Evolutionary conservation across 2,329 filamentous ascomycete genomes (phyloP), one percentile per base, ranked within the genome.

Genomic region (Fusarium sp.): DNA sequence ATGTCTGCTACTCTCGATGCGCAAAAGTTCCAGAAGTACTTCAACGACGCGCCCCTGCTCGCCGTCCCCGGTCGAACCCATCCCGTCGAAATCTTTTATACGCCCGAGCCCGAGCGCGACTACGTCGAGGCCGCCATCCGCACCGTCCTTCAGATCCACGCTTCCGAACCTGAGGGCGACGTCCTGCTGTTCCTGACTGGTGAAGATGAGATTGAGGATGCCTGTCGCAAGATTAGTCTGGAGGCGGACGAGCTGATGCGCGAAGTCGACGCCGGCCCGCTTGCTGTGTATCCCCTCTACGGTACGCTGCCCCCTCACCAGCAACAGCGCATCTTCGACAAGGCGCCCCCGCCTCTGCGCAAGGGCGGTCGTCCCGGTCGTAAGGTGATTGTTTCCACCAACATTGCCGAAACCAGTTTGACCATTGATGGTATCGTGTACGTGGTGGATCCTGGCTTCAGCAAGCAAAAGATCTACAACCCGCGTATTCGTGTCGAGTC

Each of bases 381-480:
- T 71, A 99, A 99, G 84, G 92, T 92, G 80, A 97, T 99, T 77
- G 89, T 99, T 34, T 94, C 95, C 11, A 99, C 96, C 75, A 99
- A 99, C 83, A 99, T 99, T 83, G 96, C 96, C 52, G 96, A 99
- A 86, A 99, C 96, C 0, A 96, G 93, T 79, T 90, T 99, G 84
- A 99, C 96, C 56, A 99, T 99, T 70, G 96, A 99, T 80, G 96
- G 96, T 81, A 99, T 99, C 73, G 96, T 99, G 38, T 99, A 98
- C 80, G 96, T 99, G 37, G 96, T 99, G n/a, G 96, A 99, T 80
- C 96, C 96, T 3, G 96, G 96, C 38, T 99, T 99, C 87, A 98
- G 95, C 86, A 99, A 99, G 86, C 96, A 99, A 80, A 99, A 98
- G 85, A 96, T 98, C 72, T 99, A 98, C 87, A 98, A 99, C 83